Evolutionary conservation across 2,329 filamentous ascomycete genomes (phyloP).

Genomic region (Colletotrichum orchidophilum): DNA sequence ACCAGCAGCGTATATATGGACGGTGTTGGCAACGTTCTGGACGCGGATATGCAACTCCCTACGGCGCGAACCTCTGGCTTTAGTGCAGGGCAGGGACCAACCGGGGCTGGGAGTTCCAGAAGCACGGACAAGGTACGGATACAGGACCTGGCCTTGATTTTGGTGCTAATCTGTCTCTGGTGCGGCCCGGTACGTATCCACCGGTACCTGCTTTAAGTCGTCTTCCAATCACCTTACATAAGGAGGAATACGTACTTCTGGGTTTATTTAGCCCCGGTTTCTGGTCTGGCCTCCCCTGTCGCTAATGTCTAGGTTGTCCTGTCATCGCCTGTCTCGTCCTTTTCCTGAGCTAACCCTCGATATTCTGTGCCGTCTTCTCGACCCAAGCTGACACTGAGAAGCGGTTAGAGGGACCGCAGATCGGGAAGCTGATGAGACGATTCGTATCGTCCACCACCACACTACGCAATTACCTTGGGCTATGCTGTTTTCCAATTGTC

Average conservation of each 20-base stretch:
- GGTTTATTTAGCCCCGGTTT: neutral
- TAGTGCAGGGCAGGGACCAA: conserved; percentile 30
- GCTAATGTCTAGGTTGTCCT: neutral
- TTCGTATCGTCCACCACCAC: neutral
- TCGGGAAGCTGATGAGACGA: neutral
- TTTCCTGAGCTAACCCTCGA: neutral
- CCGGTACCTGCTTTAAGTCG: conserved; percentile 23
- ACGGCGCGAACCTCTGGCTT: neutral
- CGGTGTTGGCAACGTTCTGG: conserved; percentile 2
- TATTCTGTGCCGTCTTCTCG: neutral
- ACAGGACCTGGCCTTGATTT: neutral
- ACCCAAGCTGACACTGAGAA: neutral
- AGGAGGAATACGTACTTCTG: neutral
- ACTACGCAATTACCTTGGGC: neutral
- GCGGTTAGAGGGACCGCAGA: neutral
- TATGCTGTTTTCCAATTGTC: neutral
- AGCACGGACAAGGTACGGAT: conserved; percentile 11
- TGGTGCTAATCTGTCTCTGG: neutral
- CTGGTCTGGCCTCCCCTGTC: neutral
- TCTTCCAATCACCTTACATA: conserved; percentile 20
- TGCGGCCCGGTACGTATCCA: conserved; percentile 24
- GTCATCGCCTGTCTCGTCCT: neutral
- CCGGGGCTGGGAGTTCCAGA: conserved; percentile 26
- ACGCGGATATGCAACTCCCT: neutral
- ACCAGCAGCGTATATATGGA: neutral